phyloP scores from a whole-genome alignment of 768 basidiomycete genomes.

The Glaciozyma antarctica region DNA sequence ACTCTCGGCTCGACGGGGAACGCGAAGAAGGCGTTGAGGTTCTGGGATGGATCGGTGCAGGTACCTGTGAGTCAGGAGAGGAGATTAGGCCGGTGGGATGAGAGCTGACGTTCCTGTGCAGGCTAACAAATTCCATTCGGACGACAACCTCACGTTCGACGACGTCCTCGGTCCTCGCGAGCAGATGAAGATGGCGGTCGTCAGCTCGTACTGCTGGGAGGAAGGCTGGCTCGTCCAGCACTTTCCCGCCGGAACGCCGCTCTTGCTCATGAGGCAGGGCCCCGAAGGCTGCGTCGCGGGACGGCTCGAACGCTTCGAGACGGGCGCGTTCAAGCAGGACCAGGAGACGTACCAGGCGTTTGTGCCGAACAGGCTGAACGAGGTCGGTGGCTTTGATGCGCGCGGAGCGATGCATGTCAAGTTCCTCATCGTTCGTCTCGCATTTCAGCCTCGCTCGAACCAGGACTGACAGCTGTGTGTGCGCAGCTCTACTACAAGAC shows the following conservation, averaged over 20 bases:
- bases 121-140: not conserved
- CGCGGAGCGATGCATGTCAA: constrained; percentile 3
- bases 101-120: too few relatives aligned
- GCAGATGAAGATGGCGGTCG: constrained; percentile 24
- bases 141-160: constrained; percentile 12
- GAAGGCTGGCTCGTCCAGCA: constrained; percentile 15
- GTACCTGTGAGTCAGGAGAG: not conserved
- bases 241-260: constrained; percentile 2
- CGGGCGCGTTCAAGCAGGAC: not conserved
- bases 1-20: not conserved
- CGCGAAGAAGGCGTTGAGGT: constrained; percentile 4
- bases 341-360: not conserved
- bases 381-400: not conserved
- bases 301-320: not conserved
- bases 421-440: not conserved
- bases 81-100: too few relatives aligned
- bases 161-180: constrained; percentile 35
- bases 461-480: not conserved
- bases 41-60: constrained; percentile 17
- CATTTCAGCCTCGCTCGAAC: not conserved
- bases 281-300: not conserved
- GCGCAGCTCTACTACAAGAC: constrained; percentile 2
- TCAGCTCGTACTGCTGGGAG: constrained; percentile 35
- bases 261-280: constrained; percentile 18
- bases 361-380: not conserved